Base-by-base conservation (phyloP, 2,329 filamentous ascomycete genomes). In the Teratosphaeriaceae sp. region DNA sequence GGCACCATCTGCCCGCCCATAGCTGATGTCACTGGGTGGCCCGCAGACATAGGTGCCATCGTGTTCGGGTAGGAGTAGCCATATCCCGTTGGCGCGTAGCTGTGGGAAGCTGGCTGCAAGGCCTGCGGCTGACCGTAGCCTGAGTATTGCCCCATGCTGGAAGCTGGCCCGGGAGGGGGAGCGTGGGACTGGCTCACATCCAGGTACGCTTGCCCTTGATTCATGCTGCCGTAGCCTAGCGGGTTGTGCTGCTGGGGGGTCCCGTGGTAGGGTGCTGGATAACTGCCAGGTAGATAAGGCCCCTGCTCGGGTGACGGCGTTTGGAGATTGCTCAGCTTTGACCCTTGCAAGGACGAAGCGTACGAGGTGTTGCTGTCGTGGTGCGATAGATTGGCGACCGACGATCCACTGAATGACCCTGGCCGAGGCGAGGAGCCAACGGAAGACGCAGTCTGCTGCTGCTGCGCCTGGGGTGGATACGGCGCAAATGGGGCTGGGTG, bases 201-300 rank as follows among this genome's bases (percentile, higher is more conserved):
- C 82, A 94, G 85, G 57, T 94, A 90, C 55, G 80, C 74, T 59
- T 80, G 78, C 57, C 78, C 76, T 67, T 84, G 83, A 71, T 94
- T 94, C 89, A 96, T 95, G 67, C 65, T 71, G 65, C 59, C 61
- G 61, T 72, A 72, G 29, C 34, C 36, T 27, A 52, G 47, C 13
- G 47, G 36, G 31, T 39, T 37, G 40, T 42, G 35, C 34, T 43
- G 39, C 46, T 41, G 35, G 36, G 45, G 16, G 24, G 35, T 18
- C 27, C 34, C 27, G n/a, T 39, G 42, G 38, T 48, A 36, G 38
- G 47, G 45, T 42, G 48, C 21, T 35, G 43, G 38, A 45, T 45
- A 18, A 40, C 42, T 36, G 44, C 45, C 38, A 30, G 43, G 65
- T 65, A 41, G 65, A 63, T 40, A 58, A 47, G 24, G 69, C 45